Conservation (phyloP, 2,329 filamentous ascomycete genomes). For the Hirsutella rhossiliensis region DNA sequence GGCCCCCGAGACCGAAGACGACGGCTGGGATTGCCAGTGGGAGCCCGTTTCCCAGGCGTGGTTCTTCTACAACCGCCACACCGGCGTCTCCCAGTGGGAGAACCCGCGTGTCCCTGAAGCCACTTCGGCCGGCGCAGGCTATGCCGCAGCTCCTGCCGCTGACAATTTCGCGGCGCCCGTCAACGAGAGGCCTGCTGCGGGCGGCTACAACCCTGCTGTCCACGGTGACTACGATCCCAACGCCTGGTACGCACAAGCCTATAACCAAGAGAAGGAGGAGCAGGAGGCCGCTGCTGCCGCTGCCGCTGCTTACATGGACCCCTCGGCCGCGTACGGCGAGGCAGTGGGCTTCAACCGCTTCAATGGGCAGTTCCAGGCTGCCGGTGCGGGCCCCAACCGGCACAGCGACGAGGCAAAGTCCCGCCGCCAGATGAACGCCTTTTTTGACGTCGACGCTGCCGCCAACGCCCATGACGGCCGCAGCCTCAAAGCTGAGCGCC, state of each 20-base stretch:
- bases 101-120: slow-evolving; percentile 61
- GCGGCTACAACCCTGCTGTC: slow-evolving; percentile 90
- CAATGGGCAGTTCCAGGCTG: slow-evolving; percentile 70
- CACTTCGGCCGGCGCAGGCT: slow-evolving; percentile 11
- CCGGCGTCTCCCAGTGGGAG: slow-evolving; percentile 66
- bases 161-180: slow-evolving; percentile 17
- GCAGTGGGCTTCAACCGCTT: slow-evolving; percentile 82
- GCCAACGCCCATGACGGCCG: slow-evolving; percentile 83
- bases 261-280: slow-evolving; percentile 22
- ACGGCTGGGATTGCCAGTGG: slow-evolving; percentile 76
- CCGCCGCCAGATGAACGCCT: slow-evolving; percentile 79
- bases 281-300: slow-evolving; percentile 18
- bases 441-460: slow-evolving; percentile 90
- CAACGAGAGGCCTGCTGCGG: slow-evolving; percentile 33
- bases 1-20: slow-evolving; percentile 44
- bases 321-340: slow-evolving; percentile 45
- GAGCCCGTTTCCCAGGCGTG: slow-evolving; percentile 55
- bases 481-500: slow-evolving; percentile 83
- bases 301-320: slow-evolving; percentile 1
- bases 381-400: slow-evolving; percentile 55
- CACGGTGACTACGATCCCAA: slow-evolving; percentile 94
- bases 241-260: slow-evolving; percentile 74
- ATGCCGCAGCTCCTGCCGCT: slow-evolving; percentile 8
- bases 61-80: slow-evolving; percentile 80
- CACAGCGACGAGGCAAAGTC: slow-evolving; percentile 84